Evolutionary conservation across 805 yeast species (phyloP).

Genomic region (Metschnikowia dekortorum): DNA sequence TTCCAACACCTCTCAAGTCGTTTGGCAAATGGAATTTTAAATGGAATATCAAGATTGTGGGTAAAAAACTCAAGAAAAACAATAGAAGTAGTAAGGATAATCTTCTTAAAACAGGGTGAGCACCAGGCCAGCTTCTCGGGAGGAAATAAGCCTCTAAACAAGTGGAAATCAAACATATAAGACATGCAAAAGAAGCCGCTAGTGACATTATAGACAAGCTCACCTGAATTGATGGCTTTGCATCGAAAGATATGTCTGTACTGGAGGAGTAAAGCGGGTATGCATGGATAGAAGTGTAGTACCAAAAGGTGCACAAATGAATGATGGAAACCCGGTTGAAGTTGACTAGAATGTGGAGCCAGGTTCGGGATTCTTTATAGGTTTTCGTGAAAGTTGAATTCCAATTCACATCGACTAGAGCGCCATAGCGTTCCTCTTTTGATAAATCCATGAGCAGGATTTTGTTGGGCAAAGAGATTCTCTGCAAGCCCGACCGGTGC

Average conservation of each 20-base stretch:
- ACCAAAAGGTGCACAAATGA: conserved; percentile 74
- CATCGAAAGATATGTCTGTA: conserved; percentile 50
- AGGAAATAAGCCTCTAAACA: conserved; percentile 57
- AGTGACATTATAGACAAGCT: conserved; percentile 56
- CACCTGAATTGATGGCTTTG: conserved; percentile 56
- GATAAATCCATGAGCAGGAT: conserved; percentile 49
- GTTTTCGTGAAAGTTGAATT: conserved; percentile 77
- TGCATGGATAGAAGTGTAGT: conserved; percentile 64
- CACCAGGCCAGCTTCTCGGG: conserved; percentile 72
- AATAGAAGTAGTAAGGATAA: conserved; percentile 38
- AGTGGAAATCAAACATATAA: conserved; percentile 54
- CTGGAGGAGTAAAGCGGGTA: conserved; percentile 61
- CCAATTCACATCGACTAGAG: conserved; percentile 62
- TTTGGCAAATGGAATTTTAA: conserved; percentile 21
- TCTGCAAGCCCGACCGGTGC: conserved; percentile 67
- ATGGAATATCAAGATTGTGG: conserved; percentile 47
- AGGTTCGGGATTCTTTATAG: conserved; percentile 90
- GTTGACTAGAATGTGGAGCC: conserved; percentile 94
- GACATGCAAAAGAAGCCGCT: conserved; percentile 58
- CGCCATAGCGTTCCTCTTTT: conserved; percentile 50
- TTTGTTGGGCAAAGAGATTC: conserved; percentile 44
- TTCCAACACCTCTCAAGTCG: conserved; percentile 31
- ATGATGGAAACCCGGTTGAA: conserved; percentile 73
- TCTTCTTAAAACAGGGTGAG: conserved; percentile 53
- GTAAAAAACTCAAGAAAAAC: conserved; percentile 44